Evolutionary conservation across 2,329 filamentous ascomycete genomes (phyloP).

Genomic region (Cryphonectria naterciae): DNA sequence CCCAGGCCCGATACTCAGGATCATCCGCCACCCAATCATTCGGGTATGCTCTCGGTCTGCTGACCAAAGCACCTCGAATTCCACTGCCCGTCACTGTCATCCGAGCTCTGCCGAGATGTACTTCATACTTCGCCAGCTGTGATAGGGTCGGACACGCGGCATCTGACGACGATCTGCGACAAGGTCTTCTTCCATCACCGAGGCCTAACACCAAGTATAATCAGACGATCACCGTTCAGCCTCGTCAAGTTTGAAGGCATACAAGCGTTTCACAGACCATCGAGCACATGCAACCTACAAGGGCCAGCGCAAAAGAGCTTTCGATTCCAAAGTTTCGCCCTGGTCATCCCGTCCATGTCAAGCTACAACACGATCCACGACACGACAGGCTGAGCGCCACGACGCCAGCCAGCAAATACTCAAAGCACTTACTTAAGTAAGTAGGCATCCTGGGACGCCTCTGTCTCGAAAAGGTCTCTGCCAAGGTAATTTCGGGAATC

Average conservation of each 20-base stretch:
- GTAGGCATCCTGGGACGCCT: background rate
- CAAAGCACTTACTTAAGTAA: too few relatives aligned
- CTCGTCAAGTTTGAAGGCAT: background rate
- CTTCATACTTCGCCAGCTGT: background rate
- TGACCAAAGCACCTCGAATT: background rate
- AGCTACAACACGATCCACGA: background rate
- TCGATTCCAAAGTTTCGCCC: background rate
- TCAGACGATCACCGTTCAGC: background rate
- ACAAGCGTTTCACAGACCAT: background rate
- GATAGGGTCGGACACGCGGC: background rate
- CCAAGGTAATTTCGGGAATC: background rate
- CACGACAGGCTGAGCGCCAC: slow-evolving; percentile 1
- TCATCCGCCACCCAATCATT: background rate
- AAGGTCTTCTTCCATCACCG: background rate
- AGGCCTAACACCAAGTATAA: background rate
- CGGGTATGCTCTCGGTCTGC: background rate
- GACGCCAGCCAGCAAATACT: background rate
- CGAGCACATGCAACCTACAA: background rate
- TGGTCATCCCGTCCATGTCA: background rate
- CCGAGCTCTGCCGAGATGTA: background rate
- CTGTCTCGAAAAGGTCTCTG: too few relatives aligned
- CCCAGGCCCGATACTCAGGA: background rate
- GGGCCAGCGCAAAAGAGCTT: background rate
- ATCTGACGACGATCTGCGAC: slow-evolving; percentile 1
- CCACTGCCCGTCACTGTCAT: background rate